These are phyloP conservation scores for Erodium texanum DNA, from an alignment of 441 rosid genomes.

Conservation along the genomic window DNA sequence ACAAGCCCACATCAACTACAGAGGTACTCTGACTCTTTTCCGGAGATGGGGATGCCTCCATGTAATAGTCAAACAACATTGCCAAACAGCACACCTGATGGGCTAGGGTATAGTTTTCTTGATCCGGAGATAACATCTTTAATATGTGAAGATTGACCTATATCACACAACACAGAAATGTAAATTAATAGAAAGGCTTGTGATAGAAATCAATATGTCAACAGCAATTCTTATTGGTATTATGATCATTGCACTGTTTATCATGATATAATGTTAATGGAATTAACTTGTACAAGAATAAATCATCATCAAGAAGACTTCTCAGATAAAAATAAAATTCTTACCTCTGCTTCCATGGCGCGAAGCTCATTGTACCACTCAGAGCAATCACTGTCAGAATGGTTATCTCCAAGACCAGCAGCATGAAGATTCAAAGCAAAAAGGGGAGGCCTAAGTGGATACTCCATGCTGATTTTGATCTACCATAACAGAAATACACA, in stretches of 20 bases:
- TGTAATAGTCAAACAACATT: slow-evolving; percentile 67
- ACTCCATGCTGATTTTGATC: slow-evolving; percentile 72
- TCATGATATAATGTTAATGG: not conserved
- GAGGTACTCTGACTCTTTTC: slow-evolving; percentile 43
- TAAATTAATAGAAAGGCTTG: not conserved
- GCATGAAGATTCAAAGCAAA: slow-evolving; percentile 44
- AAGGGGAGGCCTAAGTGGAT: slow-evolving; percentile 81
- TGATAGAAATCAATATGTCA: not conserved
- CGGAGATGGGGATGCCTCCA: slow-evolving; percentile 43
- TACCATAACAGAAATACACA: slow-evolving; percentile 27
- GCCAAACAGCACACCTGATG: slow-evolving; percentile 75
- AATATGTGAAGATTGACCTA: slow-evolving; percentile 78
- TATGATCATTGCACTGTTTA: not conserved
- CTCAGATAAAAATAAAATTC: not conserved
- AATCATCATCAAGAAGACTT: not conserved
- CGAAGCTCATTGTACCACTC: slow-evolving; percentile 64
- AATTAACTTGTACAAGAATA: not conserved
- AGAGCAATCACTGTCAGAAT: slow-evolving; percentile 23
- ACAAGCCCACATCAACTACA: slow-evolving; percentile 67
- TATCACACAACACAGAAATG: slow-evolving; percentile 11
- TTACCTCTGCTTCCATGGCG: slow-evolving; percentile 90
- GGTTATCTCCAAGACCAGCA: slow-evolving; percentile 27
- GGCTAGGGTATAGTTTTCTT: slow-evolving; percentile 48
- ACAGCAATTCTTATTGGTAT: not conserved
- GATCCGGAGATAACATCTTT: slow-evolving; percentile 50